A percentile compares a stretch with the other conserved stretches of the same genome.
Evolutionary conservation across 2,329 filamentous ascomycete genomes (phyloP).

Genomic region (Alternaria brassicicola): DNA sequence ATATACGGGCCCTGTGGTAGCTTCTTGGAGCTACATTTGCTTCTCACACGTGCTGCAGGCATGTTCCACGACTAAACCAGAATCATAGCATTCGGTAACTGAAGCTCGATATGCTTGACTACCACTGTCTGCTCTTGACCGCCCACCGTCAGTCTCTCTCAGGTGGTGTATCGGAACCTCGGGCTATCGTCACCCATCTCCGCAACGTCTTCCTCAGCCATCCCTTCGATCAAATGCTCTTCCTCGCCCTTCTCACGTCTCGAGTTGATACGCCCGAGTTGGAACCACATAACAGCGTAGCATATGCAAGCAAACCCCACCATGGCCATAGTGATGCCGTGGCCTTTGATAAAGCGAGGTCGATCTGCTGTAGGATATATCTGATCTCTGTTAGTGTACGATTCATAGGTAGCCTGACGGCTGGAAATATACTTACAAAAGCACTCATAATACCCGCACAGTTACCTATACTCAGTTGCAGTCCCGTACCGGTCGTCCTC

Average conservation of each 20-base stretch:
- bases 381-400: conserved; percentile 28
- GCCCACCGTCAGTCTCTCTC: neutral
- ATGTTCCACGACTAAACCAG: too few species aligned
- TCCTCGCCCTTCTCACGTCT: conserved; percentile 49
- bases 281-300: conserved; percentile 48
- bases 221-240: conserved; percentile 48
- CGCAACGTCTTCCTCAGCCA: conserved; percentile 52
- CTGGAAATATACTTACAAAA: conserved; percentile 58
- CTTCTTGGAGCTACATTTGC: neutral
- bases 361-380: conserved; percentile 55
- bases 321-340: conserved; percentile 59
- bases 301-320: conserved; percentile 51
- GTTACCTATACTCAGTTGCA: conserved; percentile 75
- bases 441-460: conserved; percentile 74
- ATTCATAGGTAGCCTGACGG: neutral
- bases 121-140: neutral
- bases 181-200: conserved; percentile 56
- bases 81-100: neutral
- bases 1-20: neutral
- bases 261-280: conserved; percentile 48
- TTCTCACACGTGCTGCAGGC: neutral
- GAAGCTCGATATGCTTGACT: neutral
- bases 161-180: conserved; percentile 50
- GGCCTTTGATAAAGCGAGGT: conserved; percentile 58
- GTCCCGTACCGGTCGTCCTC: conserved; percentile 71